A percentile compares a stretch with the other conserved stretches of the same genome.
These are phyloP conservation scores for Cicer yamashitae DNA, from an alignment of 306 rosid species.

Conservation along the genomic window DNA sequence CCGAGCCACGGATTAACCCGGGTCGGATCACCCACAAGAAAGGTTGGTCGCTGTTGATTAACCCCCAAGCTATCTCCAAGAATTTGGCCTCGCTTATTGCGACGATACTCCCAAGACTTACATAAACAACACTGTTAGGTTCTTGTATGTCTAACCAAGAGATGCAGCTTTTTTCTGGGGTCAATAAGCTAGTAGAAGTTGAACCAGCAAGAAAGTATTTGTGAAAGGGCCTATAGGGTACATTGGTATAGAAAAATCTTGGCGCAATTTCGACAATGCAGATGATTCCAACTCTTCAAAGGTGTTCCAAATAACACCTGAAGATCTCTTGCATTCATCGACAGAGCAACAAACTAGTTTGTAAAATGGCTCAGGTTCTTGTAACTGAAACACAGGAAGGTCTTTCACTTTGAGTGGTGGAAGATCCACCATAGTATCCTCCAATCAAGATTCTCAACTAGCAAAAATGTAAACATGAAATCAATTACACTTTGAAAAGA, in stretches of 20 bases:
- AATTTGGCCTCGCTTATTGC: slow-evolving; percentile 47
- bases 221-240: slow-evolving; percentile 74
- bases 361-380: slow-evolving; percentile 32
- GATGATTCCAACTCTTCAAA: slow-evolving; percentile 57
- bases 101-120: slow-evolving; percentile 67
- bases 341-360: slow-evolving; percentile 32
- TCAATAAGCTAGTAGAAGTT: slow-evolving; percentile 49
- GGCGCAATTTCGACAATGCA: slow-evolving; percentile 39
- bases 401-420: slow-evolving; percentile 66
- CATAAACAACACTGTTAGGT: slow-evolving; percentile 60
- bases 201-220: slow-evolving; percentile 44
- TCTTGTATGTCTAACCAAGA: slow-evolving; percentile 58
- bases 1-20: slow-evolving; percentile 50
- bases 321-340: slow-evolving; percentile 51
- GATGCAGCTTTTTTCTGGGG: slow-evolving; percentile 54
- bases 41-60: slow-evolving; percentile 61
- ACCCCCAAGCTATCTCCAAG: slow-evolving; percentile 70
- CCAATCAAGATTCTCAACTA: slow-evolving; percentile 49
- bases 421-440: slow-evolving; percentile 58
- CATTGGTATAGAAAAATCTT: slow-evolving; percentile 49
- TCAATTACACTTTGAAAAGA: background rate
- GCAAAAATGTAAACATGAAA: background rate
- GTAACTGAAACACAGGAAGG: slow-evolving; percentile 48
- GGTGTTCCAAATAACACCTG: slow-evolving; percentile 70
- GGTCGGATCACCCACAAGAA: slow-evolving; percentile 77